These are phyloP conservation scores for Aphanoascus verrucosus DNA, from an alignment of 2,329 filamentous ascomycete species.

Conservation along the genomic window DNA sequence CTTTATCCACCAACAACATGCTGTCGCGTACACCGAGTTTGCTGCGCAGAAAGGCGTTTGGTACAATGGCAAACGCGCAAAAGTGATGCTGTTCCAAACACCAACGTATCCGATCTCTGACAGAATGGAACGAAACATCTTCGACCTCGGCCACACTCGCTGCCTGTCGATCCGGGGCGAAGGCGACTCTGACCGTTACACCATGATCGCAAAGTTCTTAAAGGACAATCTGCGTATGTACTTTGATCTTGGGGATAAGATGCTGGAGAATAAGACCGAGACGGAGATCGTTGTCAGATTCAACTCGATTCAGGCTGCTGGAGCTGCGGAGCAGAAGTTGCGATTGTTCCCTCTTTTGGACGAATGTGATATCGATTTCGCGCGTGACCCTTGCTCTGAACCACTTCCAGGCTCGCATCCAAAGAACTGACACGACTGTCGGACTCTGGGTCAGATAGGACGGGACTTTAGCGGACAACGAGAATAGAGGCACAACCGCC, in stretches of 20 bases:
- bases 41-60: constrained; percentile 16
- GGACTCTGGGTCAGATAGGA: too few relatives aligned
- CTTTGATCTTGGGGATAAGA: constrained; percentile 15
- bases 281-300: constrained; percentile 16
- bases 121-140: constrained; percentile 18
- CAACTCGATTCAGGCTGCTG: constrained; percentile 16
- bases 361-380: constrained; percentile 14
- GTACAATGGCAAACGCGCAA: constrained; percentile 17
- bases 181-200: constrained; percentile 11
- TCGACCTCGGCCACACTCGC: constrained; percentile 21
- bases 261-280: constrained; percentile 13
- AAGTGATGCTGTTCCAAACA: constrained; percentile 21
- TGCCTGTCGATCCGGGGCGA: constrained; percentile 19
- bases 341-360: constrained; percentile 1
- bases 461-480: too few relatives aligned
- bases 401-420: constrained; percentile 12
- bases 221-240: constrained; percentile 11
- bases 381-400: constrained; percentile 14
- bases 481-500: too few relatives aligned
- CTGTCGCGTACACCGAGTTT: constrained; percentile 18
- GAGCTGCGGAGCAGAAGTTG: constrained; percentile 1
- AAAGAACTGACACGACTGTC: not conserved
- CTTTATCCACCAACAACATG: constrained; percentile 22
- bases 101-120: constrained; percentile 25
- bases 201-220: constrained; percentile 10